phyloP scores from a whole-genome alignment of 164 flowering plant species.

The Aristolochia contorta region DNA sequence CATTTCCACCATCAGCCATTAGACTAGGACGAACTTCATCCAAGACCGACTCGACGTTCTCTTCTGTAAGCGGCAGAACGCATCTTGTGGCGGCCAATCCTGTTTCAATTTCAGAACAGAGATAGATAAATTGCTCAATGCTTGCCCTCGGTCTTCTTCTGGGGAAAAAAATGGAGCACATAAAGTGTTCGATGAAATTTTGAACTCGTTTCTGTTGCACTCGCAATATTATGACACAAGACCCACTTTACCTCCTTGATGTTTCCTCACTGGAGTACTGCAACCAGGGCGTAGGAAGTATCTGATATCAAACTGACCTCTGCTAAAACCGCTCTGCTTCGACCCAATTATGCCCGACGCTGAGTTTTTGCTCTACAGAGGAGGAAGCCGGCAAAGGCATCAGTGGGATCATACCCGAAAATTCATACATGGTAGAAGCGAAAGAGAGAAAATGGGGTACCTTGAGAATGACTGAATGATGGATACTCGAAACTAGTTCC shows the following conservation, averaged over 20 bases:
- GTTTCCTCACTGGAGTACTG: conserved; percentile 5
- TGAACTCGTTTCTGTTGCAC: no score
- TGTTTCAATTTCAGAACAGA: no score
- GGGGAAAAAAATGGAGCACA: no score
- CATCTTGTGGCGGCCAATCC: conserved; percentile 9
- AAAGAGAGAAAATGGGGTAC: conserved; percentile 8
- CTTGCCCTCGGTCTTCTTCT: no score
- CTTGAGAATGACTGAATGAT: conserved; percentile 18
- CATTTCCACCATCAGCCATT: conserved; percentile 97
- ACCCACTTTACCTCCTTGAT: conserved; percentile 13
- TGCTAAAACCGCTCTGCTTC: conserved; percentile 20
- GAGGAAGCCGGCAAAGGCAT: conserved; percentile 2
- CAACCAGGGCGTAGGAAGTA: conserved; percentile 12
- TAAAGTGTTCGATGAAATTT: no score
- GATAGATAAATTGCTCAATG: no score
- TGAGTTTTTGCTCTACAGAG: conserved; percentile 17
- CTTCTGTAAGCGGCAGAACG: conserved; percentile 71
- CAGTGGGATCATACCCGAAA: background rate
- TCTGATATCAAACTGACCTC: conserved; percentile 24
- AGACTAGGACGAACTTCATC: conserved; percentile 78
- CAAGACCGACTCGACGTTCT: conserved; percentile 79
- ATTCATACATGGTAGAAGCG: background rate
- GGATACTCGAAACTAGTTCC: conserved; percentile 13
- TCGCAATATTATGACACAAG: background rate
- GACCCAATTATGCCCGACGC: conserved; percentile 21